Evolutionary conservation across 2,329 filamentous ascomycete genomes (phyloP).

Genomic region (Ophiostoma ulmi): DNA sequence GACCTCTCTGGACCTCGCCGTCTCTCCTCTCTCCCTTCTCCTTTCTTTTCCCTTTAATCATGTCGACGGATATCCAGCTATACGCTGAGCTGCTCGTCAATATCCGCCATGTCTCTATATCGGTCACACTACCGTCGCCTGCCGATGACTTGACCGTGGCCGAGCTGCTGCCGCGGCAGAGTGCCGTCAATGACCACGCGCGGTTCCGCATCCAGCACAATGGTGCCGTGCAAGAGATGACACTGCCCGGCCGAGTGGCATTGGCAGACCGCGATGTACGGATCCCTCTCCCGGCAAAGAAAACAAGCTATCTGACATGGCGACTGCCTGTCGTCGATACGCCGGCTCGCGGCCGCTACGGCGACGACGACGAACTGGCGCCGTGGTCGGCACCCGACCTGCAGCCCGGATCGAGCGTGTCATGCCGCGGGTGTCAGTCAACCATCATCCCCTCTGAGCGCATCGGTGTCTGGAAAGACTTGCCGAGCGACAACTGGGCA

Average conservation of each 20-base stretch:
- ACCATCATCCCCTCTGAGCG: conserved; percentile 37
- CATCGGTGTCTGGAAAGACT: conserved; percentile 71
- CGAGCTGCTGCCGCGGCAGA: conserved; percentile 41
- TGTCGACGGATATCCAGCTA: conserved; percentile 33
- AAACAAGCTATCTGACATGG: conserved; percentile 40
- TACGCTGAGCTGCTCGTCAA: conserved; percentile 63
- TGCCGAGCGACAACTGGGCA: conserved; percentile 96
- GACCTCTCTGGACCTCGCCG: neutral
- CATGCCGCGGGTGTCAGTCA: conserved; percentile 40
- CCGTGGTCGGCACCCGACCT: conserved; percentile 56
- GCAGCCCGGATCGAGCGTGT: conserved; percentile 36
- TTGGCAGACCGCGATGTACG: conserved; percentile 32
- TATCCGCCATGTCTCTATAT: conserved; percentile 59
- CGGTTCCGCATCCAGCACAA: conserved; percentile 46
- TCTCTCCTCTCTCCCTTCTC: neutral
- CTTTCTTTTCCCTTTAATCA: neutral
- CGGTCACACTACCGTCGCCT: conserved; percentile 46
- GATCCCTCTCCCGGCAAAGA: conserved; percentile 31
- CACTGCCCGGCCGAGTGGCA: conserved; percentile 43
- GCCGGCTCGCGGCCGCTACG: neutral
- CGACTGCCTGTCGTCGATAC: conserved; percentile 41
- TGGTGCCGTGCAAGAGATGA: conserved; percentile 35
- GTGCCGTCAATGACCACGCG: conserved; percentile 26
- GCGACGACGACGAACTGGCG: conserved; percentile 30
- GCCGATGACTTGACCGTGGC: conserved; percentile 41